Evolutionary conservation across 106 monocot species (phyloP), one percentile per base, ranked within the genome.

Genomic region (Agapanthus africanus): DNA sequence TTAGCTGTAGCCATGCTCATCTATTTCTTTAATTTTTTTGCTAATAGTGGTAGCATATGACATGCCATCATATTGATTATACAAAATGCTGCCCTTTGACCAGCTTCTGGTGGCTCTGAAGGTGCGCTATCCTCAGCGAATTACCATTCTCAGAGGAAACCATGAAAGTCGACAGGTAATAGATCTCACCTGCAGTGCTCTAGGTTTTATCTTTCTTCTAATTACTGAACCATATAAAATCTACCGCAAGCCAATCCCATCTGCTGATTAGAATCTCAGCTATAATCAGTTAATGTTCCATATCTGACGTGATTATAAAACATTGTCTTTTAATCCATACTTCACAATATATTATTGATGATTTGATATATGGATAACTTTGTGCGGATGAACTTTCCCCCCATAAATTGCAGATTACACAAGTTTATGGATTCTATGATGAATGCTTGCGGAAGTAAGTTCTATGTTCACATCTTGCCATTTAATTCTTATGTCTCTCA

Each of bases 401-500:
- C 19, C 46, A 47, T 30, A 21, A 71, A 59, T 78, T 89, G 84
- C 93, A 99, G 99, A 99, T 99, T 44, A 99, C 99, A 9, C 99
- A 99, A 80, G 99, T 99, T 42, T 99, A 99, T 90, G 99, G 99
- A 67, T 99, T 99, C 71, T 99, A 99, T 78, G 99, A 99, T 60
- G 99, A 99, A 77, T 99, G 99, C 71, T 74, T 99, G 80, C 75
- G 99, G 36, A 99, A 99, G 99, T 99, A 74, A 99, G 93, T 87
- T 70, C 8, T 40, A 35, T 76, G 11, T 13, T 25, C 39, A 54
- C 16, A 67, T 61, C 40, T 67, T 40, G 18, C 25, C 28, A 40
- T 73, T 63, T 67, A 36, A 3, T 30, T 39, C 15, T 63, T 21
- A 11, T 16, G 9, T 67, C 59, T 66, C 42, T 59, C 26, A 2